Base-by-base conservation (phyloP, 176 grass and related monocot genomes). In the Canna indica region DNA sequence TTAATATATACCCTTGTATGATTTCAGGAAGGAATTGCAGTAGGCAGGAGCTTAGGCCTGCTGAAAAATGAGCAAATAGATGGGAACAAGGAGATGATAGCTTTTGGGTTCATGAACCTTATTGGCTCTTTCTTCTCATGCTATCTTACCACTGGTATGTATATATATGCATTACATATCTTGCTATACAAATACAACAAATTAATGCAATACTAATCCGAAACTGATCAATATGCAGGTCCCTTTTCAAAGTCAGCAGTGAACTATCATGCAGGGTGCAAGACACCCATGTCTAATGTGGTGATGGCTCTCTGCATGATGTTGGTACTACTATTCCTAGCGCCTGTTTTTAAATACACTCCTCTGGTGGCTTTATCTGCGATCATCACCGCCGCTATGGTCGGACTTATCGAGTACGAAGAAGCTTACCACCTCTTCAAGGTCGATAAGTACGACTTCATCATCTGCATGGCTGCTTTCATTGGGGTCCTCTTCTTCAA, bases 61-160 rank as follows among this genome's bases (percentile, higher is more conserved):
- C 58, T 99, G 39, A 99, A 99, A 75, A 83, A 93, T 70, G 94
- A 99, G 67, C 94, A 99, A 73, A 89, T 85, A 52, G 94, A 99
- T 60, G 94, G 94, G 3, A 99, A 99, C 67, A 99, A 99, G 77
- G 94, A 99, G 84, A 99, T 99, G 94, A 83, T 99, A 53, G 89
- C 94, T 33, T 99, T 82, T 41, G 94, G 94, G 67, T 77, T 90
- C 59, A 99, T 99, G 94, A 99, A 99, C 77, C 88, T 99, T 34
- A 77, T 77, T 18, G 94, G 94, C 41, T 99, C 94, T 77, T 99
- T 83, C 73, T 93, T 90, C 34, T 99, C 94, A 22, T 99, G 94
- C 75, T 99, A 99, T 76, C 86, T 99, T 50, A 99, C 94, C 1
- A 96, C 88, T 78, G 88, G 91, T 90, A 54, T 9, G 16, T 35